phyloP scores from a whole-genome alignment of 805 yeast species.

The Ogataea methanolica region DNA sequence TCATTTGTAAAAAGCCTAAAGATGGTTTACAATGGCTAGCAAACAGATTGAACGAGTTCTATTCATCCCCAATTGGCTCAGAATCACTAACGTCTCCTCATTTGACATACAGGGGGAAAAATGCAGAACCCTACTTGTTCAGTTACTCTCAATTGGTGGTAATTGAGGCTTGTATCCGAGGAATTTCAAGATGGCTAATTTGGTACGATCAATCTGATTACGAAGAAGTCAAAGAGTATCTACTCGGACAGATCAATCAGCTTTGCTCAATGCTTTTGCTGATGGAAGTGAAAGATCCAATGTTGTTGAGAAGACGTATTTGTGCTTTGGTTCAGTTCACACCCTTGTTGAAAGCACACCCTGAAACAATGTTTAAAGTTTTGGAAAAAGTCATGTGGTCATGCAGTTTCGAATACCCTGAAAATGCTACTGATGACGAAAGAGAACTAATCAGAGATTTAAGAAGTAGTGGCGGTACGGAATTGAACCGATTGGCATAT shows the following conservation, averaged over 20 bases:
- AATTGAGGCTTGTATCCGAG: constrained; percentile 86
- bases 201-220: constrained; percentile 70
- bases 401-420: constrained; percentile 78
- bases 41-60: constrained; percentile 63
- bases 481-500: constrained; percentile 87
- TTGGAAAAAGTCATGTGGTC: constrained; percentile 82
- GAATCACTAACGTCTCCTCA: constrained; percentile 52
- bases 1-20: constrained; percentile 80
- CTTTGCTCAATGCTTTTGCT: constrained; percentile 72
- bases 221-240: constrained; percentile 46
- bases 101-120: constrained; percentile 51
- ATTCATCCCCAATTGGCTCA: constrained; percentile 64
- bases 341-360: constrained; percentile 94
- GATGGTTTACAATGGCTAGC: constrained; percentile 82
- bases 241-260: constrained; percentile 55
- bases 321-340: constrained; percentile 86
- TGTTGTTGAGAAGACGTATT: constrained; percentile 75
- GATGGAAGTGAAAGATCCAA: constrained; percentile 74
- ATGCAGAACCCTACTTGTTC: constrained; percentile 62
- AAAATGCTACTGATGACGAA: constrained; percentile 51
- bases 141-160: constrained; percentile 81
- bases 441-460: constrained; percentile 80
- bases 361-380: constrained; percentile 71
- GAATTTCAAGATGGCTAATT: constrained; percentile 91
- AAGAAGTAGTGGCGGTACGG: constrained; percentile 91